These are phyloP conservation scores for Xylariaceae sp. DNA, from an alignment of 2,329 filamentous ascomycete genomes.

Conservation along the genomic window DNA sequence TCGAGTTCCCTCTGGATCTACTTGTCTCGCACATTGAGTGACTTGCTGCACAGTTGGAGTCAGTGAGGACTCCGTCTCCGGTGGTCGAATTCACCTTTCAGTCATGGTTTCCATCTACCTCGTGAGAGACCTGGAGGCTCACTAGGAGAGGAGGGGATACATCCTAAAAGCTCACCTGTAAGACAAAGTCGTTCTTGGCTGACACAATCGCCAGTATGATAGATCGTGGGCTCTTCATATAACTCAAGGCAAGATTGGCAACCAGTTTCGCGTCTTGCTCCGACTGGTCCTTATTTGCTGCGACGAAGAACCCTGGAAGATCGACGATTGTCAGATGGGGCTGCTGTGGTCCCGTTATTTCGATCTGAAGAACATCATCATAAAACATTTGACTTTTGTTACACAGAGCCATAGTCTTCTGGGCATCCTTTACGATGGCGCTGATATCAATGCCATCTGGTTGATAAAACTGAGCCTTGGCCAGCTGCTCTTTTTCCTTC, in stretches of 20 bases:
- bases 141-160: too few species aligned
- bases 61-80: too few species aligned
- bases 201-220: conserved; percentile 53
- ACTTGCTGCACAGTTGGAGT: conserved; percentile 33
- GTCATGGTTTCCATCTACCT: too few species aligned
- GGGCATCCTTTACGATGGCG: conserved; percentile 29
- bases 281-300: conserved; percentile 38
- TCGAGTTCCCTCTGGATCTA: conserved; percentile 31
- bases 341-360: conserved; percentile 37
- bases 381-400: conserved; percentile 30
- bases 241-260: conserved; percentile 40
- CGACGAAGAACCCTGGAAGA: conserved; percentile 46
- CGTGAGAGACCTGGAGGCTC: too few species aligned
- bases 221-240: conserved; percentile 48
- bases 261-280: conserved; percentile 37
- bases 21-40: conserved; percentile 39
- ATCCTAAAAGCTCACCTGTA: conserved; percentile 36
- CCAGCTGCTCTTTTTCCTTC: neutral
- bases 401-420: conserved; percentile 41
- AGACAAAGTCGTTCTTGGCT: conserved; percentile 48
- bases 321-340: conserved; percentile 53
- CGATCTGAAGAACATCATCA: conserved; percentile 38
- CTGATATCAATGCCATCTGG: conserved; percentile 15
- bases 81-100: too few species aligned
- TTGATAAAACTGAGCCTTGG: neutral